These are phyloP conservation scores for Pythium brachiatum DNA, from an alignment of 352 stramenopile genomes.

Conservation along the genomic window DNA sequence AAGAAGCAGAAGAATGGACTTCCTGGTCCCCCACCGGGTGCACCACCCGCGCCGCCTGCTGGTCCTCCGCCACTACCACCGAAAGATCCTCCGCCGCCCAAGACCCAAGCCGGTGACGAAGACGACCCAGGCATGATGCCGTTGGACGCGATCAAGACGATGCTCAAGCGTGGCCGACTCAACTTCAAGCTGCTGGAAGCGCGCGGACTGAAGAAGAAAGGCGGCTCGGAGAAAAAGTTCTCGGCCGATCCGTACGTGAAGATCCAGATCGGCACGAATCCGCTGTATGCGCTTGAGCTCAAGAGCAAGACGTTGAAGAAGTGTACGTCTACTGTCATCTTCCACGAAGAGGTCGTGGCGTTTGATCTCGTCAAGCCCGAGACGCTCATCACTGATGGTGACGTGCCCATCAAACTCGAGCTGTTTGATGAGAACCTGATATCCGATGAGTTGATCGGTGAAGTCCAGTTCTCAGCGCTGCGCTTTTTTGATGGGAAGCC, in stretches of 20 bases:
- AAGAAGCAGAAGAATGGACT: constrained; percentile 29
- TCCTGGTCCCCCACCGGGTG: constrained; percentile 40
- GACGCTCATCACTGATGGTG: constrained; percentile 65
- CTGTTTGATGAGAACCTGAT: constrained; percentile 88
- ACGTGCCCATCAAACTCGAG: constrained; percentile 72
- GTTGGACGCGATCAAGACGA: constrained; percentile 33
- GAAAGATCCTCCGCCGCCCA: constrained; percentile 40
- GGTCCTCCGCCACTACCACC: constrained; percentile 49
- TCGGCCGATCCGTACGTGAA: constrained; percentile 83
- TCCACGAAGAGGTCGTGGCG: constrained; percentile 79
- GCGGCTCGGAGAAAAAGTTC: constrained; percentile 63
- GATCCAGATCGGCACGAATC: constrained; percentile 66
- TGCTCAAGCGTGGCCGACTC: constrained; percentile 66
- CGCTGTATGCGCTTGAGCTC: constrained; percentile 58
- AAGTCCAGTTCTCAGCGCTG: constrained; percentile 65
- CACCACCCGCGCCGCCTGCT: constrained; percentile 44
- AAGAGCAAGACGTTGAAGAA: constrained; percentile 88
- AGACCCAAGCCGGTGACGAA: background rate
- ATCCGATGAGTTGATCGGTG: constrained; percentile 81
- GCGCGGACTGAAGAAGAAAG: constrained; percentile 56
- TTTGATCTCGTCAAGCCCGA: constrained; percentile 85
- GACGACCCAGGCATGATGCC: background rate
- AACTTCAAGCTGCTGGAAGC: constrained; percentile 74
- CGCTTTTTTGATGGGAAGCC: constrained; percentile 73
- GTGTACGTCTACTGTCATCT: constrained; percentile 68